Evolutionary conservation across 441 rosid species (phyloP).

Genomic region (Macaranga tanarius): DNA sequence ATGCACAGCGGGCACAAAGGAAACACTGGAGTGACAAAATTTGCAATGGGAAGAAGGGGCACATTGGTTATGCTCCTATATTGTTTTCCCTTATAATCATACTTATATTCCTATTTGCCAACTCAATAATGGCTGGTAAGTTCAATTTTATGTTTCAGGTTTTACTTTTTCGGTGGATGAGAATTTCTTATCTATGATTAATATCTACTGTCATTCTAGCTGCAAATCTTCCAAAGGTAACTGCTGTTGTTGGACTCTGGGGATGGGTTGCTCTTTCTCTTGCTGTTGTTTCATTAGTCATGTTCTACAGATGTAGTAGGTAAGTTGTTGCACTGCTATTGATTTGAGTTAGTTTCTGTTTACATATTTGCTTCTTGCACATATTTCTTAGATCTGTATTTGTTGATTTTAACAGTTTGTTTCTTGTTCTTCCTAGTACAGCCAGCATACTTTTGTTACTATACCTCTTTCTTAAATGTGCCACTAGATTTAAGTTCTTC

Average conservation of each 20-base stretch:
- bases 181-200: constrained; percentile 21
- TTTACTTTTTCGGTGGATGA: constrained; percentile 3
- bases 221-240: constrained; percentile 70
- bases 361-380: neutral
- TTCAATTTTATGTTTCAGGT: constrained; percentile 17
- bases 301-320: constrained; percentile 79
- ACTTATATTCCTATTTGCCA: constrained; percentile 58
- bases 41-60: constrained; percentile 48
- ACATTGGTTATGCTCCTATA: constrained; percentile 71
- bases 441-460: neutral
- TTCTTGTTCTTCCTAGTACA: neutral
- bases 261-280: constrained; percentile 70
- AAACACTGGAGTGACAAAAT: constrained; percentile 48
- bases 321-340: constrained; percentile 36
- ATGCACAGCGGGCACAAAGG: constrained; percentile 47
- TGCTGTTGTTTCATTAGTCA: constrained; percentile 50
- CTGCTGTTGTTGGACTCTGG: constrained; percentile 88
- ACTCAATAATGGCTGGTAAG: constrained; percentile 72
- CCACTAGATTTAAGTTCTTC: neutral
- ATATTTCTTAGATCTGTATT: neutral
- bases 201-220: constrained; percentile 45
- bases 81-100: constrained; percentile 49
- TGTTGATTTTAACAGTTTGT: neutral
- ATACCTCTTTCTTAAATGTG: neutral
- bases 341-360: constrained; percentile 1